Evolutionary conservation across 805 yeast genomes (phyloP), one percentile per base, ranked within the genome.

Genomic region (Torulaspora microellipsoides): DNA sequence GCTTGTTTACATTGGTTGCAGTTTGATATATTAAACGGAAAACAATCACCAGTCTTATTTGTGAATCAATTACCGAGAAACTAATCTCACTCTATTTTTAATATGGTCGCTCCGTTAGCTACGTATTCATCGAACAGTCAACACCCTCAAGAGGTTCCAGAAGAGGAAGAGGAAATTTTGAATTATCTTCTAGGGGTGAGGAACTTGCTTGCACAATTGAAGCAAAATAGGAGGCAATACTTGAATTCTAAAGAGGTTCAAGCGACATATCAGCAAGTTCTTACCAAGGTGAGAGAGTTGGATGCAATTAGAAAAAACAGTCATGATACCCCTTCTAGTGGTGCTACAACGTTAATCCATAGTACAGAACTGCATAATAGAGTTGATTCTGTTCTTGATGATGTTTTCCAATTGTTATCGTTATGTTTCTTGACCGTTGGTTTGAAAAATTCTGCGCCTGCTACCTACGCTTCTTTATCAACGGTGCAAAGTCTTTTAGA

Each of bases 371-470:
- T 58, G 20, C 67, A 64, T 44, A 72, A 72, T 47, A 60, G 71
- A 48, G 87, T 85, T 12, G 96, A 90, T 58, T 70, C 78, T 8
- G 73, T 85, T 9, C 71, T 87, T 34, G 97, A 90, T 63, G 97
- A 90, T 56, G 86, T 85, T 15, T 88, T 91, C 73, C 96, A 91
- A 64, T 68, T 93, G 37, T 68, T 91, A 35, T 84, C 95, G 11
- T 72, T 93, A 40, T 84, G 93, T 52, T 87, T 90, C 64, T 78
- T 91, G 58, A 87, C 98, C 2, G 93, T 95, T 46, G 99, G 99
- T 2, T 71, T 88, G 54, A 84, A 85, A 36, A 83, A 88, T 54
- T 77, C 88, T 29, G 95, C 96, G 1, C 96, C 98, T 1, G 96
- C 97, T 4, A 86, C 96, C 1, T 93, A 85, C 66, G 91, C 95